Evolutionary conservation across 345 rosid species (phyloP).

Genomic region (Dovyalis caffra): DNA sequence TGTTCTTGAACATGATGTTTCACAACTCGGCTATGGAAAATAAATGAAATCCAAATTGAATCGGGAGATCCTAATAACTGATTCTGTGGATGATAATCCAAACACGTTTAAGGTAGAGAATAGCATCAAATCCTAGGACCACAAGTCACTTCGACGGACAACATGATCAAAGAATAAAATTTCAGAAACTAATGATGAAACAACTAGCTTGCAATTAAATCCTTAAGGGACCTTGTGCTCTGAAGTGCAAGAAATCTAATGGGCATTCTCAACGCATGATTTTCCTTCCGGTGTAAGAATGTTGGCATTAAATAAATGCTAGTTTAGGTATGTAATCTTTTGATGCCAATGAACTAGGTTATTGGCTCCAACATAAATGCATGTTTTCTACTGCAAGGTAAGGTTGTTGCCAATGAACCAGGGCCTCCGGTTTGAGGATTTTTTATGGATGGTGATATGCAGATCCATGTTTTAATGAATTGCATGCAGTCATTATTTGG

Average conservation of each 20-base stretch:
- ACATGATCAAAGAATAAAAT: constrained; percentile 1
- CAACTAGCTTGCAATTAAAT: constrained; percentile 3
- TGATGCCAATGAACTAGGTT: neutral
- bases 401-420: constrained; percentile 1
- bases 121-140: constrained; percentile 19
- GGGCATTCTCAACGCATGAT: neutral
- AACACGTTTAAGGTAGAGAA: constrained; percentile 4
- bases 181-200: constrained; percentile 3
- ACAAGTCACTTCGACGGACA: constrained; percentile 14
- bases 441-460: neutral
- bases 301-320: constrained; percentile 3
- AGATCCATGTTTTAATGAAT: neutral
- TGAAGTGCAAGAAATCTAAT: neutral
- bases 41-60: neutral
- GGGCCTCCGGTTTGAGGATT: neutral
- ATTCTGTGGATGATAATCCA: constrained; percentile 9
- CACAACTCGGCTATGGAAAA: neutral
- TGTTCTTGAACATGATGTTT: no score
- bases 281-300: neutral
- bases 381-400: neutral
- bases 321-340: neutral
- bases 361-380: neutral
- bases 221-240: neutral
- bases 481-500: neutral
- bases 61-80: neutral